Evolutionary conservation across 345 rosid genomes (phyloP), one percentile per base, ranked within the genome.

Genomic region (Cochlearia excelsa): DNA sequence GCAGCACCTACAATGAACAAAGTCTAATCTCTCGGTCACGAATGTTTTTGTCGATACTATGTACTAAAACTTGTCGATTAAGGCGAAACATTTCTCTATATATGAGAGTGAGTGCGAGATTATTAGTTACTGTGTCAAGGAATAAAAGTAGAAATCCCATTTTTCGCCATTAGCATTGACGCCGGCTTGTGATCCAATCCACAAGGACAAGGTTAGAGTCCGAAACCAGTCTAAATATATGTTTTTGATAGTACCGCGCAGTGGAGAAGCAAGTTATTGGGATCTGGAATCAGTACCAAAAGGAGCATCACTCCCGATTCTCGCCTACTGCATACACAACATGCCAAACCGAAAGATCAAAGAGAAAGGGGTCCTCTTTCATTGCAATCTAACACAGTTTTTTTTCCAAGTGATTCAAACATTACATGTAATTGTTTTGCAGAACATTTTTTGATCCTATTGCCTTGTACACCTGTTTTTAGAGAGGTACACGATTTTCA

Each of bases 101-200:
- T n/a, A n/a, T n/a, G 26, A 49, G 47, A 39, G 29, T 1, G 54
- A 35, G 31, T 3, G 16, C 5, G 68, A 9, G 67, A 61, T n/a
- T 31, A 40, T 9, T 49, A 50, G 35, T 69, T 83, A 86, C 95
- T 33, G 94, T 74, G 63, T 92, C 97, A 39, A 92, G 83, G 75
- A 88, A 86, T 55, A 89, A 54, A 37, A 78, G 3, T 82, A 78
- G 40, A 92, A 85, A 57, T 86, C 95, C 97, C 99, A 93, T 75
- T 80, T 88, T 63, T 93, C 95, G 46, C 97, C 94, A 46, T 81
- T 93, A 41, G 84, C 84, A n/a, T 51, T 85, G 95, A 31, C 91
- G 95, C 4, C 97, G 97, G 43, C 95, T 89, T 33, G 99, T 93
- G 68, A 89, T 79, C 97, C 97, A 93, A 72, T 93, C 95, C 9